These are phyloP conservation scores for Trichophyton rubrum DNA, from an alignment of 2,329 filamentous ascomycete species.

Conservation along the genomic window DNA sequence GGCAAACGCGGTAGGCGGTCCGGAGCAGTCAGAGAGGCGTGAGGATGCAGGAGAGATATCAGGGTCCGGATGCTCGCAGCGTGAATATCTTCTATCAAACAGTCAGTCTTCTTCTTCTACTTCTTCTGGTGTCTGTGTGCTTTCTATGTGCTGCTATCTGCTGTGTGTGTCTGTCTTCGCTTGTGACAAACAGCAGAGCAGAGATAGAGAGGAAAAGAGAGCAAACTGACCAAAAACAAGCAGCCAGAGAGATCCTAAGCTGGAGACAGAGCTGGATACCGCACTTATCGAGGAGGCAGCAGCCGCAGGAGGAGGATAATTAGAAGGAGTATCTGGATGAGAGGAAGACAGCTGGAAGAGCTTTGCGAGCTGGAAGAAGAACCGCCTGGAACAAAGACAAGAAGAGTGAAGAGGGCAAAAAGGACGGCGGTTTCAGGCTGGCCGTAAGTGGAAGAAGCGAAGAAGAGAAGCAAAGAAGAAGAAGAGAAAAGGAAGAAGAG, in stretches of 20 bases:
- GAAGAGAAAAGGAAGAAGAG: constrained; percentile 9
- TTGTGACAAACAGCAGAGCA: neutral
- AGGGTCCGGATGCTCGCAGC: neutral
- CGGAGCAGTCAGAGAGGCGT: neutral
- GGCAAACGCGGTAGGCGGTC: too few species aligned
- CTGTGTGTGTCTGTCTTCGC: neutral
- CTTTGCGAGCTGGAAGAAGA: constrained; percentile 8
- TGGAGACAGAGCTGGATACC: neutral
- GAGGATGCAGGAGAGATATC: neutral
- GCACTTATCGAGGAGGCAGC: too few species aligned
- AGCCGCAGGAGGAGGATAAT: too few species aligned
- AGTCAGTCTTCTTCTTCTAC: too few species aligned
- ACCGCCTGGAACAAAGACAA: constrained; percentile 11
- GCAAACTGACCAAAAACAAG: neutral
- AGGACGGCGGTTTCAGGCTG: neutral
- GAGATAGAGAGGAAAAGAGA: too few species aligned
- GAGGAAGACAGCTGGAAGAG: neutral
- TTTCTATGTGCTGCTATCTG: too few species aligned
- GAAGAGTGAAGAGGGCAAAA: constrained; percentile 10
- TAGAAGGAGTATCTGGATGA: neutral
- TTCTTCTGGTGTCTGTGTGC: too few species aligned
- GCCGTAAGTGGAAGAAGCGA: neutral
- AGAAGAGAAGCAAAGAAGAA: neutral
- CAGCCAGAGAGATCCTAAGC: neutral
- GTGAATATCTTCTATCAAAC: too few species aligned